A percentile compares a stretch with the other conserved stretches of the same genome.
These are phyloP conservation scores for Corynespora cassiicola DNA, from an alignment of 2,329 filamentous ascomycete genomes.

Conservation along the genomic window DNA sequence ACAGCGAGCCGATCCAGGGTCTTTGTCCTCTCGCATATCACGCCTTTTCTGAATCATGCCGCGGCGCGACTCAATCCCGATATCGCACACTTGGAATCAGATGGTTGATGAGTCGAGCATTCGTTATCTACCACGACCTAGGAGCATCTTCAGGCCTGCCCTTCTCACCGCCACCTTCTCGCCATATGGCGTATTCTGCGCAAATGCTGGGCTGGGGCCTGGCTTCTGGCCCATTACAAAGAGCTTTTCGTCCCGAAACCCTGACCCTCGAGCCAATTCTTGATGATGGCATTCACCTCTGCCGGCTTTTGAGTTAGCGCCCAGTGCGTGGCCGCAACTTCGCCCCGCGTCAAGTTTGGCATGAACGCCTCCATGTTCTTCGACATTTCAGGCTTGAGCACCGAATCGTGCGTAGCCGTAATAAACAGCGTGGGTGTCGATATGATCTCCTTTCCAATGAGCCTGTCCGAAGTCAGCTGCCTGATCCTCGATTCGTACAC, in stretches of 20 bases:
- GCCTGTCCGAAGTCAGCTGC: constrained; percentile 18
- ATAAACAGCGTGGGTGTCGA: constrained; percentile 73
- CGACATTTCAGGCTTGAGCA: constrained; percentile 76
- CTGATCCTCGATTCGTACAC: not conserved
- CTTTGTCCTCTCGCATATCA: constrained; percentile 2
- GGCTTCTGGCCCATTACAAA: constrained; percentile 41
- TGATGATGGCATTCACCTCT: constrained; percentile 73
- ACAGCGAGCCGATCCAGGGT: constrained; percentile 9
- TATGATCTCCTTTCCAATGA: constrained; percentile 40
- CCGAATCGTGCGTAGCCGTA: constrained; percentile 71
- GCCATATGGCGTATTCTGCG: no score
- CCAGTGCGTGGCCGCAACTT: constrained; percentile 82
- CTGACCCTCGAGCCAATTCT: constrained; percentile 69
- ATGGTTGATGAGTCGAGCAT: constrained; percentile 9
- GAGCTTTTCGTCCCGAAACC: constrained; percentile 54
- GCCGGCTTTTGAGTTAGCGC: constrained; percentile 75
- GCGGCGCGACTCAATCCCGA: constrained; percentile 14
- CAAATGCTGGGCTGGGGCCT: no score
- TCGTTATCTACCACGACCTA: constrained; percentile 9
- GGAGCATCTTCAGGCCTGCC: no score
- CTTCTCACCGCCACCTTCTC: constrained; percentile 8
- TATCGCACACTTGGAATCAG: constrained; percentile 13
- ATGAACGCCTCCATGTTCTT: constrained; percentile 73
- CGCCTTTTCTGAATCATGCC: constrained; percentile 6
- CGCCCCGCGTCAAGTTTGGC: constrained; percentile 66